Percentiles rank a stretch among this genome's conserved stretches.
phyloP scores from a whole-genome alignment of 345 rosid species.

The Carallia brachiata region DNA sequence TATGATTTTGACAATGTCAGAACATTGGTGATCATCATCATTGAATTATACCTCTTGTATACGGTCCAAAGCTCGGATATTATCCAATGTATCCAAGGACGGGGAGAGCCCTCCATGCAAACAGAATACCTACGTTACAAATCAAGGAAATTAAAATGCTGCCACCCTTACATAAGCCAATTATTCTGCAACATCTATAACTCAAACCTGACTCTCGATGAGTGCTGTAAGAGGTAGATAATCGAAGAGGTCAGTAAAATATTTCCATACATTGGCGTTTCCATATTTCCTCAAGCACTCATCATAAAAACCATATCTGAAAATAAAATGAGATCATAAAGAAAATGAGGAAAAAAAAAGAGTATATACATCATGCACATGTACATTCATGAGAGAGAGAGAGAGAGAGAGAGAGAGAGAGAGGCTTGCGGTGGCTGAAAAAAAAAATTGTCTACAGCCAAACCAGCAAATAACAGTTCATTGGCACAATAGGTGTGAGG shows the following conservation, averaged over 20 bases:
- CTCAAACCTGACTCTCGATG: constrained; percentile 85
- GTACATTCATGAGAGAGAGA: too few species aligned
- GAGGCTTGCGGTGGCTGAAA: too few species aligned
- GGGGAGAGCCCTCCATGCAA: constrained; percentile 97
- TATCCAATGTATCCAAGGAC: constrained; percentile 88
- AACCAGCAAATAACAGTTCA: too few species aligned
- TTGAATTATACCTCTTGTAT: constrained; percentile 68
- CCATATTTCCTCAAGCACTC: constrained; percentile 96
- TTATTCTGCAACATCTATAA: constrained; percentile 4
- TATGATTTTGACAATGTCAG: not conserved
- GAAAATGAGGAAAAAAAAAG: not conserved
- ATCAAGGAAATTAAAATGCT: constrained; percentile 13
- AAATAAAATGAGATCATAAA: constrained; percentile 6
- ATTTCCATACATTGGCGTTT: constrained; percentile 95
- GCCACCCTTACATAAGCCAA: constrained; percentile 4
- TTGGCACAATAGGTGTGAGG: too few species aligned
- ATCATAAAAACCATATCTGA: constrained; percentile 93
- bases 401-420: too few species aligned
- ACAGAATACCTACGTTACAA: constrained; percentile 63
- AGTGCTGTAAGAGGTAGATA: constrained; percentile 92
- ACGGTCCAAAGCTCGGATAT: constrained; percentile 87
- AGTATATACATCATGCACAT: too few species aligned
- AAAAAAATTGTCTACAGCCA: too few species aligned
- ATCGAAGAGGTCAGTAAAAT: constrained; percentile 87
- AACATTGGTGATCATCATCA: not conserved